Conservation (phyloP, 2,329 filamentous ascomycete species). For the Rhynchosporium graminicola region DNA sequence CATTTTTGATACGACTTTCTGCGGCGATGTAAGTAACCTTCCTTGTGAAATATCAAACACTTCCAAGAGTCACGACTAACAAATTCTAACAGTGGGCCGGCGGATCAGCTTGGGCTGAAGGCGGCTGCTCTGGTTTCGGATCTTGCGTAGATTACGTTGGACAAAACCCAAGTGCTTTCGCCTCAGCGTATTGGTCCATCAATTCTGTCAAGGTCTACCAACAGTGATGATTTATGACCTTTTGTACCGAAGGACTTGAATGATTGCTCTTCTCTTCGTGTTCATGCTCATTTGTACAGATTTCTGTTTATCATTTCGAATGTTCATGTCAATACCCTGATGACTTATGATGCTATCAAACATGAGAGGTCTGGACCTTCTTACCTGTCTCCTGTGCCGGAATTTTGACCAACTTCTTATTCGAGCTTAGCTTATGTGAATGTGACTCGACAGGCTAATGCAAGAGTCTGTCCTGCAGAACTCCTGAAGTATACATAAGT, state of each 20-base stretch:
- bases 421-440: not conserved
- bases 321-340: too few species aligned
- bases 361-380: too few species aligned
- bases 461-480: too few species aligned
- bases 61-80: slow-evolving; percentile 5
- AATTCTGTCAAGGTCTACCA: slow-evolving; percentile 38
- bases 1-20: slow-evolving; percentile 75
- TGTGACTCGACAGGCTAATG: not conserved
- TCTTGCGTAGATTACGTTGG: slow-evolving; percentile 33
- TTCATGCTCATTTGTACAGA: not conserved
- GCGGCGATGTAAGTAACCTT: slow-evolving; percentile 54
- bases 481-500: too few species aligned
- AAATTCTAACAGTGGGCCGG: slow-evolving; percentile 30
- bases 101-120: slow-evolving; percentile 28
- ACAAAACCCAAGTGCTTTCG: slow-evolving; percentile 33
- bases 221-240: slow-evolving; percentile 1
- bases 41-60: not conserved
- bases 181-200: slow-evolving; percentile 33
- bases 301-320: not conserved
- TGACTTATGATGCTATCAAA: too few species aligned
- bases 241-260: not conserved
- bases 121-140: slow-evolving; percentile 23
- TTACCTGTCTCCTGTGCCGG: not conserved
- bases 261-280: not conserved
- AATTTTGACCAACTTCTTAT: slow-evolving; percentile 3